phyloP scores from a whole-genome alignment of 2,329 filamentous ascomycete genomes.

The Paraphaeosphaeria minitans region DNA sequence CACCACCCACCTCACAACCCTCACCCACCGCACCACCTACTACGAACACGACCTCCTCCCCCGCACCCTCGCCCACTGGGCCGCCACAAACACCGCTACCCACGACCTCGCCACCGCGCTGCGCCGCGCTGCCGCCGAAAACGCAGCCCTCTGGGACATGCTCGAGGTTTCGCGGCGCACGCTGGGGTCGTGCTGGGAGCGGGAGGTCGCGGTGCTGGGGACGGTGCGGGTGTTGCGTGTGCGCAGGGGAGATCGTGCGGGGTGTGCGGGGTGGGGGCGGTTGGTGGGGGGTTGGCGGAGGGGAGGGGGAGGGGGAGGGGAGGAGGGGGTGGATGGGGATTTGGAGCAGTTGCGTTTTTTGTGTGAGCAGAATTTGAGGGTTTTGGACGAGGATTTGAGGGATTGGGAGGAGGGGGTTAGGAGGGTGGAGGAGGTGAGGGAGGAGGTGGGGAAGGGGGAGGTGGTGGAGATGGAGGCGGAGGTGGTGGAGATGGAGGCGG shows the following conservation, averaged over 20 bases:
- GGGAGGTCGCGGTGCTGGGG: conserved; percentile 23
- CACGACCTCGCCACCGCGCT: conserved; percentile 8
- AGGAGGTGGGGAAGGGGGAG: not conserved
- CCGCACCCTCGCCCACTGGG: not conserved
- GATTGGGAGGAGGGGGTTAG: conserved; percentile 21
- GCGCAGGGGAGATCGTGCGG: not conserved
- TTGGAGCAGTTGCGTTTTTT: conserved; percentile 2
- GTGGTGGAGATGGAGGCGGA: not conserved
- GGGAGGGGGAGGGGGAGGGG: not conserved
- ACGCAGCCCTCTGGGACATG: conserved; percentile 8
- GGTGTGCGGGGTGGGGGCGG: not conserved
- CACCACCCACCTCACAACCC: conserved; percentile 13
- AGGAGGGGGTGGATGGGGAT: not conserved
- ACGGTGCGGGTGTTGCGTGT: conserved; percentile 15
- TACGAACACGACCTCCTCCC: conserved; percentile 25
- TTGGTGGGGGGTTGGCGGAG: not conserved
- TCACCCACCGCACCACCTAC: conserved; percentile 17
- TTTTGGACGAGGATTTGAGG: conserved; percentile 25
- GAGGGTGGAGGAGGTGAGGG: not conserved
- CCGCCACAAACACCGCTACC: conserved; percentile 11
- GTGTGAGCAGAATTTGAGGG: conserved; percentile 23
- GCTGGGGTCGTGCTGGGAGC: conserved; percentile 20
- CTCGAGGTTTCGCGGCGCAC: conserved; percentile 16
- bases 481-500: too few species aligned
- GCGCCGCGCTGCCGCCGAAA: conserved; percentile 3